phyloP scores from a whole-genome alignment of 169 alveolate species.

The Eimeria sp. region DNA sequence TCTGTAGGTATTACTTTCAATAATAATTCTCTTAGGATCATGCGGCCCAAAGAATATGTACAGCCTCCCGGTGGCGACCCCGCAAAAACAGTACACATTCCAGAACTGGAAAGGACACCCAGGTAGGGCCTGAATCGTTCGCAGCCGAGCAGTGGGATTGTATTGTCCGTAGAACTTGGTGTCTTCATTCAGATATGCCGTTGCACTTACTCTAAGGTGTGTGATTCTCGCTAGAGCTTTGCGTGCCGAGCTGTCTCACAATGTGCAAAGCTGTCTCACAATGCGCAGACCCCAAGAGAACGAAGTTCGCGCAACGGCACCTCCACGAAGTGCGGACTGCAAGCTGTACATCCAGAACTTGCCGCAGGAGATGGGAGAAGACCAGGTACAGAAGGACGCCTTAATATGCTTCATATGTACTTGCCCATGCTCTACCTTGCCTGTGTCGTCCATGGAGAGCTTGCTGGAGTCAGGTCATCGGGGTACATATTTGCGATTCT shows the following conservation, averaged over 20 bases:
- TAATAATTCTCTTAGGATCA: slow-evolving; percentile 88
- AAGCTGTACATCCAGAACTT: slow-evolving; percentile 90
- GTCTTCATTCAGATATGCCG: not conserved
- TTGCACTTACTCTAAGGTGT: not conserved
- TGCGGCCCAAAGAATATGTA: slow-evolving; percentile 92
- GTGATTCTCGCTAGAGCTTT: not conserved
- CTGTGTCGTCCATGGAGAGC: no score
- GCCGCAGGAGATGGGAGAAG: slow-evolving; percentile 91
- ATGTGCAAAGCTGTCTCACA: not conserved
- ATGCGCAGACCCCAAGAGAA: slow-evolving; percentile 20
- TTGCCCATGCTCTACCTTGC: not conserved
- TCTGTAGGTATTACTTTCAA: slow-evolving; percentile 88
- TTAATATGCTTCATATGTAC: not conserved
- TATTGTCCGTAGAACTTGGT: not conserved
- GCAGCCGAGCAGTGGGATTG: not conserved
- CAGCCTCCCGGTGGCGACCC: slow-evolving; percentile 91
- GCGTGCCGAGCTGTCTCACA: not conserved
- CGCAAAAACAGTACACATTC: slow-evolving; percentile 81
- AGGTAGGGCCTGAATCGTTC: slow-evolving; percentile 13
- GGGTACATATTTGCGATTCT: not conserved
- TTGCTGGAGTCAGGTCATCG: not conserved
- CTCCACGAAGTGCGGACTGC: slow-evolving; percentile 84
- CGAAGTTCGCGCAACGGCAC: slow-evolving; percentile 82
- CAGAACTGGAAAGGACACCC: slow-evolving; percentile 51
- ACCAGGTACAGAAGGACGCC: slow-evolving; percentile 81